A percentile compares a stretch with the other conserved stretches of the same genome.
Evolutionary conservation across 164 flowering plant species (phyloP).

Genomic region (Stephania japonica): DNA sequence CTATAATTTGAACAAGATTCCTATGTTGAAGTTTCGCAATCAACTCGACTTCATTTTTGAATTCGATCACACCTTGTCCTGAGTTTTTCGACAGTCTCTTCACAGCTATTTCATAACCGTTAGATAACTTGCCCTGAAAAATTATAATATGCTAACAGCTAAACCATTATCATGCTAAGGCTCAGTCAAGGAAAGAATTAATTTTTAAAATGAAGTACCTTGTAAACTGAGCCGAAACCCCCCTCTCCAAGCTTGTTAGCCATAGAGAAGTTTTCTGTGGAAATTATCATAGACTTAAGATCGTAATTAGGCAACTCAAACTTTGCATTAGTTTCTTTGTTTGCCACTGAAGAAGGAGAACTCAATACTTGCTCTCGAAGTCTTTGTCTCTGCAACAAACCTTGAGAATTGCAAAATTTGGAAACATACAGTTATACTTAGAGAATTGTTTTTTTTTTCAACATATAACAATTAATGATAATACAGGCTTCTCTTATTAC

Average conservation of each 20-base stretch:
- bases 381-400: background rate
- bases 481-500: background rate
- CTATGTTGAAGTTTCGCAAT: constrained; percentile 23
- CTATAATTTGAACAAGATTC: constrained; percentile 22
- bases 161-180: background rate
- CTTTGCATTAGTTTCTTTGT: background rate
- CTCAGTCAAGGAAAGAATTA: background rate
- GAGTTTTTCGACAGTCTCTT: constrained; percentile 32
- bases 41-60: constrained; percentile 20
- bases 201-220: constrained; percentile 1
- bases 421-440: background rate
- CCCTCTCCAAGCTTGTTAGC: constrained; percentile 27
- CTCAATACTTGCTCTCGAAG: background rate
- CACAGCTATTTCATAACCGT: constrained; percentile 36
- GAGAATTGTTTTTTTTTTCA: background rate
- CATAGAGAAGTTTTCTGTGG: constrained; percentile 19
- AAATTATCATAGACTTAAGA: constrained; percentile 4
- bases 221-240: constrained; percentile 32
- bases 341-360: background rate
- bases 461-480: background rate
- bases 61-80: constrained; percentile 33
- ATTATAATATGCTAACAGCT: background rate
- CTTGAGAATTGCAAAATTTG: background rate
- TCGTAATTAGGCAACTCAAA: background rate
- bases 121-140: constrained; percentile 23